These are phyloP conservation scores for Cenchrus fungigraminus DNA, from an alignment of 176 grass and related monocot genomes.

Conservation along the genomic window DNA sequence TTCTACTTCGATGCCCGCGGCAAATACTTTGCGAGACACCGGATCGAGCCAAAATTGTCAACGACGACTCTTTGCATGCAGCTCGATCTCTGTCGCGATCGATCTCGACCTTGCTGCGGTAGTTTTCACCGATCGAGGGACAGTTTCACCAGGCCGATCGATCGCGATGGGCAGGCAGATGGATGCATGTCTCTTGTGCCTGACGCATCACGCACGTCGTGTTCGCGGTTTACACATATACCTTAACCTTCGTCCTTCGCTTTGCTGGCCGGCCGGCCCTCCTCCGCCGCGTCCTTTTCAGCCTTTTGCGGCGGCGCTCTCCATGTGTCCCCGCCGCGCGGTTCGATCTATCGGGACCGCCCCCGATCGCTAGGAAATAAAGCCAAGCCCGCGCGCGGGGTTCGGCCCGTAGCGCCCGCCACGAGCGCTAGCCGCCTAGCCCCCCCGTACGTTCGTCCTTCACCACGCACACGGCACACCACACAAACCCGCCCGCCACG, in stretches of 20 bases:
- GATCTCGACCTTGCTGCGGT: not conserved
- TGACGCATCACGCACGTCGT: not conserved
- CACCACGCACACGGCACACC: not conserved
- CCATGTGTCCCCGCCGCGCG: not conserved
- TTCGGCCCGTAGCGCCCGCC: too few relatives aligned
- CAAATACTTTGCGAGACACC: not conserved
- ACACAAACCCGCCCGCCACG: not conserved
- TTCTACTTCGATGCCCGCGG: too few relatives aligned
- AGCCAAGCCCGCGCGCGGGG: not conserved
- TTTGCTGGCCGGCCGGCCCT: not conserved
- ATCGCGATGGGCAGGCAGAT: not conserved
- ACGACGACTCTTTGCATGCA: not conserved
- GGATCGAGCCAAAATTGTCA: too few relatives aligned
- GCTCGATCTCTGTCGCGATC: not conserved
- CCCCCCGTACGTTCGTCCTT: not conserved
- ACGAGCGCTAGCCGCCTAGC: too few relatives aligned
- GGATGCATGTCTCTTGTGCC: not conserved
- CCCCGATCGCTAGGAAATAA: not conserved
- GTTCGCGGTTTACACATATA: not conserved
- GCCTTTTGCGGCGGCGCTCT: conserved; percentile 6
- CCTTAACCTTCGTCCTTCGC: not conserved
- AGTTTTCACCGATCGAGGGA: not conserved
- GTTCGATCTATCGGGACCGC: not conserved
- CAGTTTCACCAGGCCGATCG: not conserved
- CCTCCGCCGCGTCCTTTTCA: conserved; percentile 31